Conservation (phyloP, 441 rosid species). For the Croton setiger region DNA sequence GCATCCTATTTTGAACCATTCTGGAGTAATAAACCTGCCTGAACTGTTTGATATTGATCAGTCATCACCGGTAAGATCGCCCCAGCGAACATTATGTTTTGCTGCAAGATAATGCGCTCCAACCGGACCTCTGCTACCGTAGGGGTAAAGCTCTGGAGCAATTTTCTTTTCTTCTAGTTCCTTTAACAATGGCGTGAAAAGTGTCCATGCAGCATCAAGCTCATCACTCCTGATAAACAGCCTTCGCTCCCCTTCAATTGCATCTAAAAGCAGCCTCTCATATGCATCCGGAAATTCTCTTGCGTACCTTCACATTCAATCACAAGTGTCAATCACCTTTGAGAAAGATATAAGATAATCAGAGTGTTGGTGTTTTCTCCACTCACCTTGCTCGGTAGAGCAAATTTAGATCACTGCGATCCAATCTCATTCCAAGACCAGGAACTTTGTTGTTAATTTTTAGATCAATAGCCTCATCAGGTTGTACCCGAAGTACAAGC, state of each 20-base stretch:
- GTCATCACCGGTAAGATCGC: conserved; percentile 62
- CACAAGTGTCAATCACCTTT: background rate
- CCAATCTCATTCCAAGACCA: conserved; percentile 92
- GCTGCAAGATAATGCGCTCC: conserved; percentile 95
- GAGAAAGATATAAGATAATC: background rate
- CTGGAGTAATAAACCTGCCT: background rate
- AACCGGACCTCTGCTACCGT: conserved; percentile 91
- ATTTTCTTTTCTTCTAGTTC: conserved; percentile 70
- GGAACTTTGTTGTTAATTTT: conserved; percentile 96
- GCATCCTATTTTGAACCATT: background rate
- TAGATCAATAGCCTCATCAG: conserved; percentile 91
- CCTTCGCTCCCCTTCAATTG: conserved; percentile 83
- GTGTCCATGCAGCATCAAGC: conserved; percentile 87
- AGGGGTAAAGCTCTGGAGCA: conserved; percentile 77
- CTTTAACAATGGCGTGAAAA: conserved; percentile 76
- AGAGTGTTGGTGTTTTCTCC: background rate
- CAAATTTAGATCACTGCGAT: conserved; percentile 80
- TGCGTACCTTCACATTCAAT: conserved; percentile 48
- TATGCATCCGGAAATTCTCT: conserved; percentile 87
- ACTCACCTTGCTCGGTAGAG: conserved; percentile 64
- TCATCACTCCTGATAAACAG: conserved; percentile 90
- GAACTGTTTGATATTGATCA: conserved; percentile 16
- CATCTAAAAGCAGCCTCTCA: conserved; percentile 87
- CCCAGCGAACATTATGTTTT: conserved; percentile 86
- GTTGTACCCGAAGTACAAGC: conserved; percentile 90